A percentile compares a stretch with the other conserved stretches of the same genome.
Evolutionary conservation across 257 asterid species (phyloP).

Genomic region (Anisodus acutangulus): DNA sequence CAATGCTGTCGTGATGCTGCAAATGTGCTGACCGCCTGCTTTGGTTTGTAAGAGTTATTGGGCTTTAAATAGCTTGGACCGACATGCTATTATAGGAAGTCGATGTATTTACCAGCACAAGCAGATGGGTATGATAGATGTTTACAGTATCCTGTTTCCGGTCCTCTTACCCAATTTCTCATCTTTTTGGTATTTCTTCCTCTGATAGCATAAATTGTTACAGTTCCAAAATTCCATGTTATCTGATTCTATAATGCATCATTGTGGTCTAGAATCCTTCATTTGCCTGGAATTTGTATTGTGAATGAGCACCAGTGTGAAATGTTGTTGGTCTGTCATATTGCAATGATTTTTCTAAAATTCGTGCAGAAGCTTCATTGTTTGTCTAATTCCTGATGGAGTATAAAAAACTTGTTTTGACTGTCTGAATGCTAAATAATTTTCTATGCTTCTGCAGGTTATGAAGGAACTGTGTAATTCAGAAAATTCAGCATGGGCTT

Average conservation of each 20-base stretch:
- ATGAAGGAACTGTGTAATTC: slow-evolving; percentile 63
- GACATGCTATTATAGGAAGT: not conserved
- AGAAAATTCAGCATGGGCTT: slow-evolving; percentile 68
- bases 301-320: not conserved
- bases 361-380: slow-evolving; percentile 1
- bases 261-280: slow-evolving; percentile 15
- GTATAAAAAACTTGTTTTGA: not conserved
- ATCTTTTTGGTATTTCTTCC: not conserved
- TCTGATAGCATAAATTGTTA: not conserved
- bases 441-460: slow-evolving; percentile 57
- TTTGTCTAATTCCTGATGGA: slow-evolving; percentile 1
- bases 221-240: not conserved
- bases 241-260: not conserved
- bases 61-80: not conserved
- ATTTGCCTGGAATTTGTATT: slow-evolving; percentile 16
- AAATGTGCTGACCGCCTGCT: not conserved
- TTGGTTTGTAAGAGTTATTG: not conserved
- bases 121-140: not conserved
- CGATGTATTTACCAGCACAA: not conserved
- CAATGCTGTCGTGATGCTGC: not conserved
- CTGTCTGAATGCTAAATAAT: not conserved
- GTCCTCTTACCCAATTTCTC: not conserved
- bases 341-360: not conserved
- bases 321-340: not conserved
- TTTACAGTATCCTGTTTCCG: not conserved